Percentiles rank a stretch among this genome's conserved stretches.
Conservation (phyloP, 169 alveolate genomes). For the Babesia bovis region DNA sequence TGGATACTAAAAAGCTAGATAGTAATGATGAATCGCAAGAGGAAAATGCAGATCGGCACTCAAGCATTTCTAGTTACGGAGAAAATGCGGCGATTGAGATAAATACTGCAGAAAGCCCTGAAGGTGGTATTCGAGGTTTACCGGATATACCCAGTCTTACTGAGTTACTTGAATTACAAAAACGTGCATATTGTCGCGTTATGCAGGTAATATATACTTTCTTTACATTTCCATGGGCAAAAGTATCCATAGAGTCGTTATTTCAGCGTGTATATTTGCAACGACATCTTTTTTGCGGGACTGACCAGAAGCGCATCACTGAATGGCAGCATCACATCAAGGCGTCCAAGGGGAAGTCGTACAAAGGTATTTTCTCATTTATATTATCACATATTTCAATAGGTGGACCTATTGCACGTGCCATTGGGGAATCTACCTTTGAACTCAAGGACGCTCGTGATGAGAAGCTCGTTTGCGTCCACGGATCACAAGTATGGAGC, state of each 20-base stretch:
- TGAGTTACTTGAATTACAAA: slow-evolving; percentile 56
- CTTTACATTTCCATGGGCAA: slow-evolving; percentile 71
- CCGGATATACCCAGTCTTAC: slow-evolving; percentile 44
- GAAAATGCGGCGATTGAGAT: no score
- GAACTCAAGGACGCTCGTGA: slow-evolving; percentile 72
- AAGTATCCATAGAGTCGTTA: slow-evolving; percentile 67
- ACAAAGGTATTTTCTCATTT: slow-evolving; percentile 9
- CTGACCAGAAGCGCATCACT: slow-evolving; percentile 51
- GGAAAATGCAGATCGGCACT: no score
- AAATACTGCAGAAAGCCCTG: not conserved
- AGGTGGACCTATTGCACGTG: slow-evolving; percentile 16
- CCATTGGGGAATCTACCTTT: slow-evolving; percentile 54
- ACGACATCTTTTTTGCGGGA: slow-evolving; percentile 46
- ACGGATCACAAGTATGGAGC: slow-evolving; percentile 80
- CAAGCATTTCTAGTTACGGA: no score
- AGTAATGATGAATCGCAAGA: no score
- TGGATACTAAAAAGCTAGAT: not conserved
- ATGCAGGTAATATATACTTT: slow-evolving; percentile 65
- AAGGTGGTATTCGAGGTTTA: not conserved
- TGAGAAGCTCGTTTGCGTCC: slow-evolving; percentile 71
- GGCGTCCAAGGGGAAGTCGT: slow-evolving; percentile 39
- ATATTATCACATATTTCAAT: not conserved
- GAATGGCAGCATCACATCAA: slow-evolving; percentile 61
- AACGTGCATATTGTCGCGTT: slow-evolving; percentile 68
- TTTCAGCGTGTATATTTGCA: slow-evolving; percentile 68